Percentiles rank a stretch among this genome's conserved stretches.
Evolutionary conservation across 352 stramenopile genomes (phyloP).

Genomic region (Peronospora destructor): DNA sequence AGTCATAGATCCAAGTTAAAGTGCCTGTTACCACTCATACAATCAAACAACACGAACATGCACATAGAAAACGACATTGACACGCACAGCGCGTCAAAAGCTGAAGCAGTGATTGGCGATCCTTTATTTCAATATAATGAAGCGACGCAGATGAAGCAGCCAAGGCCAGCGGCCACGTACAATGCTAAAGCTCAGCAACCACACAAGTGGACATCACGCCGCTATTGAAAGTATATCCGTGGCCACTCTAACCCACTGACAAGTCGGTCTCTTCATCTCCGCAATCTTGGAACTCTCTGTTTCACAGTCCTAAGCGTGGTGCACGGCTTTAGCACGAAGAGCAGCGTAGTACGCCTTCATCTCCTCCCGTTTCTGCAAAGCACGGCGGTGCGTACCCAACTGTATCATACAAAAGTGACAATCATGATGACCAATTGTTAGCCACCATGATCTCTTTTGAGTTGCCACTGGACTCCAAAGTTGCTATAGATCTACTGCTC

Average conservation of each 20-base stretch:
- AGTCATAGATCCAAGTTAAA: slow-evolving; percentile 3
- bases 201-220: slow-evolving; percentile 24
- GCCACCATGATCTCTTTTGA: background rate
- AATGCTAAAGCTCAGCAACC: slow-evolving; percentile 12
- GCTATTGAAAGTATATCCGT: slow-evolving; percentile 18
- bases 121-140: slow-evolving; percentile 77
- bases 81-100: slow-evolving; percentile 8
- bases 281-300: slow-evolving; percentile 40
- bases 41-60: slow-evolving; percentile 1
- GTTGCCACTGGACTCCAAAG: background rate
- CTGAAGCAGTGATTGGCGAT: slow-evolving; percentile 60
- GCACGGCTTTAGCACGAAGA: slow-evolving; percentile 92
- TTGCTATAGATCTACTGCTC: background rate
- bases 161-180: slow-evolving; percentile 14
- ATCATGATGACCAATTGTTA: slow-evolving; percentile 18
- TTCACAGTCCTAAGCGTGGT: slow-evolving; percentile 47
- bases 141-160: slow-evolving; percentile 37
- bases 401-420: slow-evolving; percentile 31
- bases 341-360: slow-evolving; percentile 98
- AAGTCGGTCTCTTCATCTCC: slow-evolving; percentile 28
- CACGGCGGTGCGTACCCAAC: slow-evolving; percentile 96
- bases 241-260: slow-evolving; percentile 23
- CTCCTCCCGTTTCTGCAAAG: slow-evolving; percentile 97
- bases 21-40: slow-evolving; percentile 1
- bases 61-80: background rate